These are phyloP conservation scores for Hyaloscypha variabilis DNA, from an alignment of 495 filamentous ascomycete genomes.

Conservation along the genomic window DNA sequence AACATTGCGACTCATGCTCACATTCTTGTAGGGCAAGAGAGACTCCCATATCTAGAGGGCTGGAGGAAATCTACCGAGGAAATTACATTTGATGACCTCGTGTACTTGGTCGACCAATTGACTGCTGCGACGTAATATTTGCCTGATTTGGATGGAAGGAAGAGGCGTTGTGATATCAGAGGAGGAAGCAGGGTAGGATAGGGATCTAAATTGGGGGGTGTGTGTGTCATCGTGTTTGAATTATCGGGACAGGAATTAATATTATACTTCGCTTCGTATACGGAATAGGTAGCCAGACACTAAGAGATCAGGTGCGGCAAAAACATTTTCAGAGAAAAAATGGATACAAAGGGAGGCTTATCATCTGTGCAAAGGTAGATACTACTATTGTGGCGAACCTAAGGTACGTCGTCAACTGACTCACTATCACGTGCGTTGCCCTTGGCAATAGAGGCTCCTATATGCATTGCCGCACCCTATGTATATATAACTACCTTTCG, in stretches of 20 bases:
- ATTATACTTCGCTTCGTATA: too few relatives aligned
- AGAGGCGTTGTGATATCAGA: too few relatives aligned
- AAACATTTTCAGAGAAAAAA: too few relatives aligned
- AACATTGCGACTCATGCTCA: background rate
- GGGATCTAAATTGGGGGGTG: too few relatives aligned
- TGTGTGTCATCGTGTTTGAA: too few relatives aligned
- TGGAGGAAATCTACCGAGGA: constrained; percentile 29
- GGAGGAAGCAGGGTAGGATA: too few relatives aligned
- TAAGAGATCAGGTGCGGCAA: too few relatives aligned
- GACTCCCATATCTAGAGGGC: constrained; percentile 36
- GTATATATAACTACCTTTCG: background rate
- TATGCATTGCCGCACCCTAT: background rate
- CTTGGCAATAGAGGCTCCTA: background rate
- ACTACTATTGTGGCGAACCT: constrained; percentile 1
- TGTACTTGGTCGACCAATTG: constrained; percentile 3
- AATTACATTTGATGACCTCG: constrained; percentile 19
- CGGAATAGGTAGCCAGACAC: too few relatives aligned
- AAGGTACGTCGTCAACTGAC: background rate
- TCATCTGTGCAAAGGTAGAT: too few relatives aligned
- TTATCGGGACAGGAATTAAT: too few relatives aligned
- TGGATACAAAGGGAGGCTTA: too few relatives aligned
- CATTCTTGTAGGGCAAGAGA: constrained; percentile 29
- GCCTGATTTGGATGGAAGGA: too few relatives aligned
- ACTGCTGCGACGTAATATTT: constrained; percentile 2
- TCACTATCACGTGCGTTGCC: background rate